phyloP scores from a whole-genome alignment of 768 basidiomycete species.

The Termitomyces sp. region DNA sequence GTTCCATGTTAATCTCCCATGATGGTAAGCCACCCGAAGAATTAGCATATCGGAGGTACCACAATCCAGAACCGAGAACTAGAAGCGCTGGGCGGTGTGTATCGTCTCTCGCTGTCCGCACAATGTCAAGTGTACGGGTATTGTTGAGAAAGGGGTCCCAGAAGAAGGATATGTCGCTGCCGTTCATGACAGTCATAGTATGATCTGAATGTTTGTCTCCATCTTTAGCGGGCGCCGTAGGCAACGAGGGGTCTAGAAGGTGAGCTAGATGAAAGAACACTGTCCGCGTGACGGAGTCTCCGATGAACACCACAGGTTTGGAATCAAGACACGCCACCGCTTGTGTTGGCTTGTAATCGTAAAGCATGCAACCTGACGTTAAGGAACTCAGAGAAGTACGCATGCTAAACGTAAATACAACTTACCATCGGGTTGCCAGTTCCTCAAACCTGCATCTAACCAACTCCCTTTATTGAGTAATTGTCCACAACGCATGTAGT shows the following conservation, averaged over 20 bases:
- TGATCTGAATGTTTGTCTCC: slow-evolving; percentile 69
- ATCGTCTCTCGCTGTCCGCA: slow-evolving; percentile 19
- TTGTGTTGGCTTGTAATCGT: slow-evolving; percentile 55
- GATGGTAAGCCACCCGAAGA: slow-evolving; percentile 68
- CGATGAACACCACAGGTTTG: slow-evolving; percentile 67
- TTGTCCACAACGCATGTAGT: slow-evolving; percentile 69
- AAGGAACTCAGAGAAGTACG: slow-evolving; percentile 3
- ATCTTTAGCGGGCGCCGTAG: slow-evolving; percentile 45
- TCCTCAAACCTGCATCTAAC: slow-evolving; percentile 59
- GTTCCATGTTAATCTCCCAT: slow-evolving; percentile 75
- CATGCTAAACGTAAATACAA: slow-evolving; percentile 3
- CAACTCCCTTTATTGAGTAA: slow-evolving; percentile 71
- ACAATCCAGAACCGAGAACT: slow-evolving; percentile 81
- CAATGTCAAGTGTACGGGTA: slow-evolving; percentile 43
- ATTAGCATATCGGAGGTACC: slow-evolving; percentile 79
- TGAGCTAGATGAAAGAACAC: slow-evolving; percentile 75
- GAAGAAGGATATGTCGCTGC: slow-evolving; percentile 50
- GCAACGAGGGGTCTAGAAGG: slow-evolving; percentile 51
- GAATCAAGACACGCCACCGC: slow-evolving; percentile 49
- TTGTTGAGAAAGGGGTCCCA: slow-evolving; percentile 91
- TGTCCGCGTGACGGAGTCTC: slow-evolving; percentile 78
- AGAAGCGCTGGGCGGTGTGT: slow-evolving; percentile 50
- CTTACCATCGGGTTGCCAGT: slow-evolving; percentile 89
- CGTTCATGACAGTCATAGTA: slow-evolving; percentile 37
- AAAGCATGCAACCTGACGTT: slow-evolving; percentile 70